Base-by-base conservation (phyloP, 805 yeast genomes). In the Candida maris region DNA sequence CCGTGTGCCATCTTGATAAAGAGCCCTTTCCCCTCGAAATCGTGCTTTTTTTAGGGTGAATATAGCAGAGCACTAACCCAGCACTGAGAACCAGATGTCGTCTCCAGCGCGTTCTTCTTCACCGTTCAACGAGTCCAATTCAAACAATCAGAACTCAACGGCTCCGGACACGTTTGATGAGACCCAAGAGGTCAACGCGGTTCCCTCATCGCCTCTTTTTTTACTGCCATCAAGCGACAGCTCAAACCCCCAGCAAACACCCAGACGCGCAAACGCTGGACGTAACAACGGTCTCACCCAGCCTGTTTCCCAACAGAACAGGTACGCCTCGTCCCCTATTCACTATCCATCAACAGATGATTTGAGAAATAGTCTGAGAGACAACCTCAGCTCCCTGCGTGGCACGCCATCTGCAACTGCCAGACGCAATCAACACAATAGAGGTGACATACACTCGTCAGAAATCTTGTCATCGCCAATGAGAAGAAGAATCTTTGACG, bases 391-490 rank as follows among this genome's bases (percentile, higher is more conserved):
- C 35, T 44, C 48, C 18, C 22, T 41, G 12, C 30, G 27, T 30
- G 29, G 27, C 27, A 24, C 35, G 9, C 10, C 38, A 19, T 35
- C 26, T 22, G 26, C 38, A 6, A 44, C 19, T 34, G 61, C 65
- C 19, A 61, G 69, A 27, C 59, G 77, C 41, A 69, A 82, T 34
- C 70, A 59, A 22, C 58, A 70, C 39, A 67, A 77, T 38, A 75
- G 96, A 64, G 87, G 93, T 48, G 96, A 88, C 56, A 69, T 87
- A 34, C 81, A 81, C 54, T 75, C 81, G 1, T 69, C 81, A 0
- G 94, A 85, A 36, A 54, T 66, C 38, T 61, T 75, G n/a, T 74
- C 86, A 1, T 79, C 94, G 3, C 88, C 93, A 21, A 68, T 70
- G 55, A 63, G 77, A 41, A 65, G 88, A 54, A 67, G 88, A 47